Base-by-base conservation (phyloP, 1,139 yeast species). In the Saccharomyces hybrid region DNA sequence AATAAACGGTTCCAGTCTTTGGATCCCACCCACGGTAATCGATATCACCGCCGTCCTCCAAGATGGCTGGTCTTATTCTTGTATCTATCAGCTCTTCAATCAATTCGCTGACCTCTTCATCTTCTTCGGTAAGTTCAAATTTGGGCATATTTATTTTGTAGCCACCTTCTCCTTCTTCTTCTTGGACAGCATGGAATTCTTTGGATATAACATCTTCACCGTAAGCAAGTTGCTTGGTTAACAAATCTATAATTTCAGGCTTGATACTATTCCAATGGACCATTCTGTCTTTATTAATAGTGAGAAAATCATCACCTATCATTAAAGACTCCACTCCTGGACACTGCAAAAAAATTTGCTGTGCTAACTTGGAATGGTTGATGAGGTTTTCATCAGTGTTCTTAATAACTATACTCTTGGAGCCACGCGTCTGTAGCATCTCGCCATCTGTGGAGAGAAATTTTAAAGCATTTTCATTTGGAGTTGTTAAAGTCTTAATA, bases 81-180 rank as follows among this genome's bases (percentile, higher is more conserved):
- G 99, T 93, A 64, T 88, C 91, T 55, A 93, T 86, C 53, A 93
- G 77, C 70, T 93, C 99, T 65, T 91, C 90, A 64, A 93, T 90
- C 88, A 93, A 86, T 13, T 87, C 81, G 52, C 93, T 90, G 2
- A 91, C 82, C 68, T 76, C 79, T 56, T 72, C 71, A 53, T 75
- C 77, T 47, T 74, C 78, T 49, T 73, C 78, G 25, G 65, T 61
- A 49, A 68, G 60, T 41, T 65, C 65, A 48, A 66, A 67, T 48
- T 67, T 62, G 2, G 69, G 68, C 29, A 61, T 48, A 46, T 62
- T 59, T 25, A 67, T 65, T 47, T 71, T 61, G 51, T 65, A 62
- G 4, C 70, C 64, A 13, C 67, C 71, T 20, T 65, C 71, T 9
- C 63, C 59, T 48, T 64, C 66, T 49, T 64, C 65, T 46, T 68